Evolutionary conservation across 2,329 filamentous ascomycete species (phyloP).

Genomic region (Xylariomycetidae sp.): DNA sequence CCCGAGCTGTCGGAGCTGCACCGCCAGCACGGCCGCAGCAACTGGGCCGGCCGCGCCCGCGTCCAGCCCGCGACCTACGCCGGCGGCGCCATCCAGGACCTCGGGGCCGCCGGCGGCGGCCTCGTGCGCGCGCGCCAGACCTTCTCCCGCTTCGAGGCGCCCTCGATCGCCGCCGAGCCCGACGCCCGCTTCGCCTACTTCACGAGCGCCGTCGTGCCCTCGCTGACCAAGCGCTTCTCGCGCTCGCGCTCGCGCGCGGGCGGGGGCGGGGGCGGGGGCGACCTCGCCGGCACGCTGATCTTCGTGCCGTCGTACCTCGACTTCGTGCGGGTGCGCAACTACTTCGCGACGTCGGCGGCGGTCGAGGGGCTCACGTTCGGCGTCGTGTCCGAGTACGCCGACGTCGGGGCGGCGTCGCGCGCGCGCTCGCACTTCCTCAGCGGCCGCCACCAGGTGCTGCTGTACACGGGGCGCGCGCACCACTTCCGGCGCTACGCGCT

Average conservation of each 20-base stretch:
- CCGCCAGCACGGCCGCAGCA: slow-evolving; percentile 70
- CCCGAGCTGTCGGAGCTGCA: slow-evolving; percentile 82
- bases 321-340: slow-evolving; percentile 89
- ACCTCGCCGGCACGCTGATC: slow-evolving; percentile 67
- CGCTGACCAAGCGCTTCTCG: slow-evolving; percentile 61
- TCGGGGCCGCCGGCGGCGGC: slow-evolving; percentile 41
- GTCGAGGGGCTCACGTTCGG: slow-evolving; percentile 63
- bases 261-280: slow-evolving; percentile 32
- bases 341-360: slow-evolving; percentile 69
- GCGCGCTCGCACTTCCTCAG: slow-evolving; percentile 83
- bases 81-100: slow-evolving; percentile 68
- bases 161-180: slow-evolving; percentile 69
- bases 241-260: slow-evolving; percentile 1
- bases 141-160: slow-evolving; percentile 78
- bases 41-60: slow-evolving; percentile 75
- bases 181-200: slow-evolving; percentile 92
- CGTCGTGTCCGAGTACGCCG: slow-evolving; percentile 82
- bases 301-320: slow-evolving; percentile 94
- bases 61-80: slow-evolving; percentile 63
- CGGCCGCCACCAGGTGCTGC: slow-evolving; percentile 74
- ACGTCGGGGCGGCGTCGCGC: slow-evolving; percentile 71
- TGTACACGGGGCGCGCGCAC: slow-evolving; percentile 95
- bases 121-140: slow-evolving; percentile 71
- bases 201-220: slow-evolving; percentile 72
- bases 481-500: slow-evolving; percentile 89